These are phyloP conservation scores for Dissophora globulifera DNA, from an alignment of 192 early-diverging fungal genomes.

Conservation along the genomic window DNA sequence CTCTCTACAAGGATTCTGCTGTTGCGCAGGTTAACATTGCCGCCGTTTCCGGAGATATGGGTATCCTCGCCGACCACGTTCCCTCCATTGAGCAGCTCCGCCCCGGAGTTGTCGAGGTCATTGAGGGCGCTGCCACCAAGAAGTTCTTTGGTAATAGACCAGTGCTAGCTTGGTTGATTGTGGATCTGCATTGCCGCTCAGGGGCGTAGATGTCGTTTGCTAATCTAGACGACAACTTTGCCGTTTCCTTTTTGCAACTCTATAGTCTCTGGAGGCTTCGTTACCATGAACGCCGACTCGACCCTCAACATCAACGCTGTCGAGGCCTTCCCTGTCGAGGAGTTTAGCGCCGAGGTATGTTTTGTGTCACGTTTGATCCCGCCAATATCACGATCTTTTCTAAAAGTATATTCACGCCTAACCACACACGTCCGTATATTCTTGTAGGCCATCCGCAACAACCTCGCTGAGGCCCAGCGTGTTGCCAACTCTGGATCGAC, in stretches of 20 bases:
- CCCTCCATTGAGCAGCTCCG: constrained; percentile 95
- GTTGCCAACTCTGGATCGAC: constrained; percentile 66
- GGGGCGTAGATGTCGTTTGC: no score
- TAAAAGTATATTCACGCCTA: no score
- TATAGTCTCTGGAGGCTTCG: constrained; percentile 94
- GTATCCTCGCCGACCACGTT: constrained; percentile 98
- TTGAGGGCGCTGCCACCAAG: constrained; percentile 76
- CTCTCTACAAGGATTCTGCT: constrained; percentile 76
- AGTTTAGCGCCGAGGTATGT: constrained; percentile 83
- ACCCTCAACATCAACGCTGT: constrained; percentile 97
- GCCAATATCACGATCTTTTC: not conserved
- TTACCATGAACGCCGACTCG: constrained; percentile 96
- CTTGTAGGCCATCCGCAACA: constrained; percentile 71
- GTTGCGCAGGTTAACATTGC: constrained; percentile 95
- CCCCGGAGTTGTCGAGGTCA: constrained; percentile 87
- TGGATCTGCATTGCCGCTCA: no score
- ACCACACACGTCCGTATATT: no score
- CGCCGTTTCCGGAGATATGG: constrained; percentile 94
- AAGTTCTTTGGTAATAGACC: constrained; percentile 90
- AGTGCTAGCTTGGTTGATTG: no score
- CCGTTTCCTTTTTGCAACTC: not conserved
- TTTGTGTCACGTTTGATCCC: not conserved
- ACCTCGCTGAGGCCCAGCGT: constrained; percentile 87
- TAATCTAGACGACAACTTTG: no score
- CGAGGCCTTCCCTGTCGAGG: constrained; percentile 92